These are phyloP conservation scores for Lepidium campestre DNA, from an alignment of 441 rosid genomes.

Conservation along the genomic window DNA sequence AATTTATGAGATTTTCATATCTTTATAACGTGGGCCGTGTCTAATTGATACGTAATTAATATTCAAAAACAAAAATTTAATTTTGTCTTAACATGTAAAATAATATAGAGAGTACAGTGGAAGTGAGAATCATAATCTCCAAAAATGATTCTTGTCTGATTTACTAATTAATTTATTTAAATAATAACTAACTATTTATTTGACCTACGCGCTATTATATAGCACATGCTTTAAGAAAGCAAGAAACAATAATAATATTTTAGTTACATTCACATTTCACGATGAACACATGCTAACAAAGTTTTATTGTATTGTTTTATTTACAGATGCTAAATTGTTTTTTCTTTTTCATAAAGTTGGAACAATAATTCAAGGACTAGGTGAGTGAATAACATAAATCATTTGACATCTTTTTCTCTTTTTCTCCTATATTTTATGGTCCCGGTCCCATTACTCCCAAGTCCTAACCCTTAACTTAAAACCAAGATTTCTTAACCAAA, in stretches of 20 bases:
- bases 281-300: slow-evolving; percentile 21
- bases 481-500: no score
- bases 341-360: background rate
- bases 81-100: background rate
- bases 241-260: background rate
- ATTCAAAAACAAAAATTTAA: background rate
- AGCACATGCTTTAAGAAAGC: slow-evolving; percentile 22
- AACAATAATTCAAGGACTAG: slow-evolving; percentile 20
- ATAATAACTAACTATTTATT: background rate
- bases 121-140: slow-evolving; percentile 5
- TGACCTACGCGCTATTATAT: background rate
- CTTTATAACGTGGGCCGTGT: slow-evolving; percentile 6
- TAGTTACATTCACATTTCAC: slow-evolving; percentile 23
- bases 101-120: background rate
- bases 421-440: background rate
- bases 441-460: background rate
- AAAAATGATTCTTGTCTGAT: slow-evolving; percentile 24
- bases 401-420: slow-evolving; percentile 13
- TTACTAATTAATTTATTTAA: background rate
- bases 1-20: background rate
- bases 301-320: background rate
- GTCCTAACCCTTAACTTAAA: background rate
- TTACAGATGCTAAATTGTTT: background rate
- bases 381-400: slow-evolving; percentile 13
- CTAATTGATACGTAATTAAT: background rate